Conservation (phyloP, 2,329 filamentous ascomycete genomes). For the Ophiostoma australiae region DNA sequence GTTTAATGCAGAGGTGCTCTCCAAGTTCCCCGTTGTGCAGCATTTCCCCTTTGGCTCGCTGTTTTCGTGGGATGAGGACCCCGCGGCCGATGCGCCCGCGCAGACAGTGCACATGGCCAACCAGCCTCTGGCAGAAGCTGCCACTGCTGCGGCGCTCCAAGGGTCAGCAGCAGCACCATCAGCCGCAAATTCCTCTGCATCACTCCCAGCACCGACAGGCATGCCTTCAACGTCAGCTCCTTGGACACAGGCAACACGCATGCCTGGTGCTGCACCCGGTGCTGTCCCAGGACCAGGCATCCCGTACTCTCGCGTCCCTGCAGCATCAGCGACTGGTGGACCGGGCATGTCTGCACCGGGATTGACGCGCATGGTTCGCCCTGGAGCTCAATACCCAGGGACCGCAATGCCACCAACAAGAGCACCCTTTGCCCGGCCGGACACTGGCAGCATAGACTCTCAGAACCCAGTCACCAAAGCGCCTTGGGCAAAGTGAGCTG, state of each 20-base stretch:
- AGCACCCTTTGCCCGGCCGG: neutral
- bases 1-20: constrained; percentile 94
- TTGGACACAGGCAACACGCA: constrained; percentile 31
- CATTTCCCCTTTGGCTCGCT: constrained; percentile 81
- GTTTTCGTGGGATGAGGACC: constrained; percentile 71
- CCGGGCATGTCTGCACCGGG: neutral
- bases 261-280: constrained; percentile 26
- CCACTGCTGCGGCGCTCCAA: constrained; percentile 9
- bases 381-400: neutral
- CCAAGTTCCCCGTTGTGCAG: constrained; percentile 97
- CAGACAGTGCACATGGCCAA: constrained; percentile 54
- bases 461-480: constrained; percentile 39
- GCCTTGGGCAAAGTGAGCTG: constrained; percentile 40
- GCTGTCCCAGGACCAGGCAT: constrained; percentile 31
- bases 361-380: constrained; percentile 6
- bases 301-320: constrained; percentile 37
- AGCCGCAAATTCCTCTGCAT: neutral
- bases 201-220: neutral
- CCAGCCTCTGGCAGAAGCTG: constrained; percentile 40
- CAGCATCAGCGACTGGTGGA: constrained; percentile 3
- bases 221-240: constrained; percentile 29
- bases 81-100: constrained; percentile 48
- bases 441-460: constrained; percentile 13
- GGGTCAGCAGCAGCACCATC: neutral
- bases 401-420: constrained; percentile 9